Conservation (phyloP, 2,329 filamentous ascomycete species). For the Whalleya microplaca region DNA sequence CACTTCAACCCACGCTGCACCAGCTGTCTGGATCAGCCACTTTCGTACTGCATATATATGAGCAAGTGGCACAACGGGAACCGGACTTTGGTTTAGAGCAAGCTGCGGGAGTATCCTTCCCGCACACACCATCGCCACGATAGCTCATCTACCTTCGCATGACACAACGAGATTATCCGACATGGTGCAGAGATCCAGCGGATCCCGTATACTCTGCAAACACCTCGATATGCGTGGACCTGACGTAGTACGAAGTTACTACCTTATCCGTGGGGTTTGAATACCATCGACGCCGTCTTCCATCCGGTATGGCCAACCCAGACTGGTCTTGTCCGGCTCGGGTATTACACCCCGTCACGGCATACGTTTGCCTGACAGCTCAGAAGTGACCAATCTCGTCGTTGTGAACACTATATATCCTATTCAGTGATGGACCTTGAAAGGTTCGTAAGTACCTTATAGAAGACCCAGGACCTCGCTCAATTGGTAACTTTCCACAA, state of each 20-base stretch:
- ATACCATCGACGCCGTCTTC: not conserved
- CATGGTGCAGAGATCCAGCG: not conserved
- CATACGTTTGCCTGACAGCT: not conserved
- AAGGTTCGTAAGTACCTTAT: too few relatives aligned
- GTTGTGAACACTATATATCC: not conserved
- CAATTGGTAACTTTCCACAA: not conserved
- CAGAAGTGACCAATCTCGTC: too few relatives aligned
- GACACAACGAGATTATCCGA: slow-evolving; percentile 1
- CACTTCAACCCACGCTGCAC: slow-evolving; percentile 14
- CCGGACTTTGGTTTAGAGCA: slow-evolving; percentile 10
- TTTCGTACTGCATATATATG: slow-evolving; percentile 10
- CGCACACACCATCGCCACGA: slow-evolving; percentile 4
- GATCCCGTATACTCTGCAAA: too few relatives aligned
- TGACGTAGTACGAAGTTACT: too few relatives aligned
- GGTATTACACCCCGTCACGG: not conserved
- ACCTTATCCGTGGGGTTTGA: too few relatives aligned
- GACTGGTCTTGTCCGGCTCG: not conserved
- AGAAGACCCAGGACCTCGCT: not conserved
- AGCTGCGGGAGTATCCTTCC: slow-evolving; percentile 14
- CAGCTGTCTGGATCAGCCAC: slow-evolving; percentile 5
- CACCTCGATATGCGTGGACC: too few relatives aligned
- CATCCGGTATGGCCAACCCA: not conserved
- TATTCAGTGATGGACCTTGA: not conserved
- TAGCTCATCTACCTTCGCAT: slow-evolving; percentile 7
- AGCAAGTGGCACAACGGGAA: slow-evolving; percentile 11